Evolutionary conservation across 306 rosid genomes (phyloP), one percentile per base, ranked within the genome.

Genomic region (Geum urbanum): DNA sequence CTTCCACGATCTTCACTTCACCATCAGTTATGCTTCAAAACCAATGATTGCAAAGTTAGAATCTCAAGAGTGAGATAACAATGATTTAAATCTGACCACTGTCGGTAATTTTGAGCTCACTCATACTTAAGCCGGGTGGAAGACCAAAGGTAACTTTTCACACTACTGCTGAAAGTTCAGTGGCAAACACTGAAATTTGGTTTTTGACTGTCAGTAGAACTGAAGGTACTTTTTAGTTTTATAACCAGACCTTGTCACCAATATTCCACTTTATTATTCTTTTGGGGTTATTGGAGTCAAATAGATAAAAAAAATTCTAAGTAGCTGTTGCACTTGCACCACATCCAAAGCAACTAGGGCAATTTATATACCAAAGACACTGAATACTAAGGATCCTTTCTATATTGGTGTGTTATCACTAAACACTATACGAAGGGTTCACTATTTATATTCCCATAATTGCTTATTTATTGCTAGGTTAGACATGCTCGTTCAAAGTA

Each of bases 21-120:
- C 91, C 95, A 57, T 83, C 91, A 60, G 74, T 83, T 77, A 91
- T 84, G 87, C 99, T 95, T 71, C 76, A 83, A 63, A 71, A 81
- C 67, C 77, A 50, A 63, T 69, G 20, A 75, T 48, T 73, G 49
- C 27, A 3, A 71, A 72, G 74, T 79, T 54, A 79, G 73, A 66
- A 67, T 8, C 49, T 12, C 39, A 20, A 8, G 4, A 22, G 24
- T 48, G 53, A 37, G 14, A 37, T 41, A 6, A 32, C 60, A 67
- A 52, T 52, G 39, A 14, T 69, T 69, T 41, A 41, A 58, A 54
- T 54, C 47, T 13, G 15, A 41, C 5, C 32, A 44, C 14, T 69
- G 14, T 40, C 20, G 4, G 48, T 65, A 12, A 20, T 69, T 51
- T 32, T 40, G 14, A 2, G 49, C 49, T 50, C 72, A 67, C 37